phyloP scores from a whole-genome alignment of 306 rosid species.

The Dicorynia guianensis region DNA sequence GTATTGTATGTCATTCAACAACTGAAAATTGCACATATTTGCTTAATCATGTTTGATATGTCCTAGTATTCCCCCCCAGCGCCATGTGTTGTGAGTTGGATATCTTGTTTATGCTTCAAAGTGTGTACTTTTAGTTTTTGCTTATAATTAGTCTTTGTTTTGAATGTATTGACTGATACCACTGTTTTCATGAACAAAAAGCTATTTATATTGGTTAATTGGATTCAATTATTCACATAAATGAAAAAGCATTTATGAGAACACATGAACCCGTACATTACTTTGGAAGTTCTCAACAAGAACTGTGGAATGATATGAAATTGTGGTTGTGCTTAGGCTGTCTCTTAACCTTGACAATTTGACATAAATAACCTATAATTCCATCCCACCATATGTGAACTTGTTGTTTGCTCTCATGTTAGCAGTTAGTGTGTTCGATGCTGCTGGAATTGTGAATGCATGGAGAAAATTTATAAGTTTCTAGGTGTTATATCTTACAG shows the following conservation, averaged over 20 bases:
- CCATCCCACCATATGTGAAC: constrained; percentile 7
- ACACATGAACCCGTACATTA: constrained; percentile 2
- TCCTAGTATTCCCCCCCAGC: too few species aligned
- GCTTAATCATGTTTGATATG: constrained; percentile 32
- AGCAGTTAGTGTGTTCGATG: constrained; percentile 20
- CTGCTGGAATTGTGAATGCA: constrained; percentile 14
- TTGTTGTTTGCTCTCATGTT: background rate
- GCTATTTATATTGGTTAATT: constrained; percentile 1
- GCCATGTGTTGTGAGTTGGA: too few species aligned
- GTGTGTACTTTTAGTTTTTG: constrained; percentile 16
- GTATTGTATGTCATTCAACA: constrained; percentile 71
- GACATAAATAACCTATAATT: constrained; percentile 9
- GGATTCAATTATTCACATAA: constrained; percentile 24
- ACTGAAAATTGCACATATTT: constrained; percentile 32
- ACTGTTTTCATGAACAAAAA: constrained; percentile 19
- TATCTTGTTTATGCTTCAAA: constrained; percentile 7
- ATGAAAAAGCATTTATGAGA: background rate
- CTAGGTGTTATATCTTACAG: constrained; percentile 56
- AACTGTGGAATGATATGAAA: constrained; percentile 18
- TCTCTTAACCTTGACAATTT: background rate
- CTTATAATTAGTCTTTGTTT: constrained; percentile 6
- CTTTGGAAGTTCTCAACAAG: constrained; percentile 1
- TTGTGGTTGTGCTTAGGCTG: constrained; percentile 28
- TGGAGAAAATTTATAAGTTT: constrained; percentile 26
- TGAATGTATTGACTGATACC: constrained; percentile 21